Conservation (phyloP, 2,329 filamentous ascomycete species). For the Sarocladium strictum region DNA sequence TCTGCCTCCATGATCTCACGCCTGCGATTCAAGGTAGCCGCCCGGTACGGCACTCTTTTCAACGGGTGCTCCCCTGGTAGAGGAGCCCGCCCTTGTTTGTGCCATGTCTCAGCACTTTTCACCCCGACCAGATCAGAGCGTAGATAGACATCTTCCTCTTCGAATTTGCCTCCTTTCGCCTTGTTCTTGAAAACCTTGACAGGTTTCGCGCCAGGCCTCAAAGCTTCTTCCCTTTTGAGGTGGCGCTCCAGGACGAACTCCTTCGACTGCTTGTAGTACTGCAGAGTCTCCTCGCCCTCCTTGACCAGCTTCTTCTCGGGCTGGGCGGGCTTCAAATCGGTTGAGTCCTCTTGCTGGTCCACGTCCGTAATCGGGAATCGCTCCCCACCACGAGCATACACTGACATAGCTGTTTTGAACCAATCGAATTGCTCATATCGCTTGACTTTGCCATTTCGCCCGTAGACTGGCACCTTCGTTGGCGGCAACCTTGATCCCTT, state of each 20-base stretch:
- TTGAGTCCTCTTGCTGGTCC: constrained; percentile 74
- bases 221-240: constrained; percentile 84
- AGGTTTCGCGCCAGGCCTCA: constrained; percentile 61
- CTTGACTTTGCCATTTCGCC: constrained; percentile 70
- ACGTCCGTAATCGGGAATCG: constrained; percentile 56
- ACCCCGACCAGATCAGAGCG: constrained; percentile 77
- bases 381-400: constrained; percentile 52
- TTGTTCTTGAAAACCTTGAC: constrained; percentile 70
- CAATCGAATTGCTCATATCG: constrained; percentile 77
- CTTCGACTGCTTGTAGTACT: constrained; percentile 80
- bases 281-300: constrained; percentile 74
- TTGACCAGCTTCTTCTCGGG: constrained; percentile 67
- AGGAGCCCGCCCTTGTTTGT: constrained; percentile 85
- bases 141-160: constrained; percentile 74
- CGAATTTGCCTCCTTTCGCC: constrained; percentile 66
- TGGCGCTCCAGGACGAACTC: constrained; percentile 84
- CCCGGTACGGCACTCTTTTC: constrained; percentile 84
- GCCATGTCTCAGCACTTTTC: constrained; percentile 93
- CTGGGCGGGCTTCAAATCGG: constrained; percentile 67
- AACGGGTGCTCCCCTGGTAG: constrained; percentile 65
- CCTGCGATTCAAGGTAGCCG: constrained; percentile 80
- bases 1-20: constrained; percentile 85
- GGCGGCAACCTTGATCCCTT: constrained; percentile 75
- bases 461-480: constrained; percentile 77
- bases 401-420: constrained; percentile 75